Conservation (phyloP, 495 filamentous ascomycete genomes). For the Neurospora sp. region DNA sequence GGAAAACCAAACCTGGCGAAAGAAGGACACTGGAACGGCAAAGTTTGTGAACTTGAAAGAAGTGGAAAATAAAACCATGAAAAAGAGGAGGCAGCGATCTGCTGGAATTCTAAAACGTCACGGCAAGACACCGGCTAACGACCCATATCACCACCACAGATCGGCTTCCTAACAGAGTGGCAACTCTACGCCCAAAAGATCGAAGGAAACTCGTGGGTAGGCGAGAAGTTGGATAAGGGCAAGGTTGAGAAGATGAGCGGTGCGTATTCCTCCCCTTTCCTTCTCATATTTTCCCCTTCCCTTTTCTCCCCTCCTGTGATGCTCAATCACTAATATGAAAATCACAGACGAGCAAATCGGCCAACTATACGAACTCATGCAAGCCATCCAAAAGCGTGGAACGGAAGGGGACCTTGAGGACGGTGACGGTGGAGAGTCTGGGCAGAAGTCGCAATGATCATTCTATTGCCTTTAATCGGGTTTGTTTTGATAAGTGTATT, state of each 20-base stretch:
- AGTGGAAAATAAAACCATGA: no score
- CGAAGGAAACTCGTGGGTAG: conserved; percentile 75
- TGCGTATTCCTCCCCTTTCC: conserved; percentile 31
- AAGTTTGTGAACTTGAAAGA: no score
- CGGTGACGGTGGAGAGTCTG: not conserved
- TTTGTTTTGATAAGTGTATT: no score
- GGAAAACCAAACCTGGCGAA: no score
- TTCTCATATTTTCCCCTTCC: not conserved
- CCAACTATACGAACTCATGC: conserved; percentile 91
- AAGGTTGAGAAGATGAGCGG: conserved; percentile 94
- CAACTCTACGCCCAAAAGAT: conserved; percentile 86
- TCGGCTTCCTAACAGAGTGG: conserved; percentile 95
- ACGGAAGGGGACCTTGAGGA: conserved; percentile 26
- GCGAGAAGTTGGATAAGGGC: conserved; percentile 61
- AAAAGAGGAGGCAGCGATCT: no score
- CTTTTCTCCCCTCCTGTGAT: not conserved
- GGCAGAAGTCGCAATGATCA: not conserved
- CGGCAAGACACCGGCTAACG: no score
- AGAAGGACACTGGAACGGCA: no score
- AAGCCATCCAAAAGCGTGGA: conserved; percentile 57
- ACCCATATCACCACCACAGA: conserved; percentile 34
- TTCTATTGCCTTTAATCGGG: no score
- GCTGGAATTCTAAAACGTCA: no score
- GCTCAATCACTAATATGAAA: conserved; percentile 31
- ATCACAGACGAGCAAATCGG: conserved; percentile 65